Evolutionary conservation across 768 basidiomycete species (phyloP), one percentile per base, ranked within the genome.

Genomic region (Solioccasus polychromus): DNA sequence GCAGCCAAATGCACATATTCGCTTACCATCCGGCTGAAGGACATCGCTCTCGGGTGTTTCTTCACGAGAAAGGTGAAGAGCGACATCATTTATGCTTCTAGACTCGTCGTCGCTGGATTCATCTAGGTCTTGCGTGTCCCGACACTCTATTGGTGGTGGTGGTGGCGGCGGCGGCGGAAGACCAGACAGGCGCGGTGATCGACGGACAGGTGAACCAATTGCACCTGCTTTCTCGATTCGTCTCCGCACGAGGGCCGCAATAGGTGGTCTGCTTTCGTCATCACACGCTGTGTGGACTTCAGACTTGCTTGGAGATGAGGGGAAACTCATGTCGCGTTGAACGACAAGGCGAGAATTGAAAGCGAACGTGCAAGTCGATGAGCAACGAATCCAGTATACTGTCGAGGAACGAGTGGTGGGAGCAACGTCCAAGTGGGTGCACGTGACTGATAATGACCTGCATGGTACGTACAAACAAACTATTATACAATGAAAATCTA

Each of bases 121-220:
- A 8, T 44, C 42, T 15, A 41, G 51, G 37, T 43, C 55, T 35
- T 32, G 58, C 43, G 47, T 36, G 30, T 55, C 47, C 37, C 41
- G 52, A 10, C 8, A 44, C 35, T 42, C 26, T 34, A 39, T 25
- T 62, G 63, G 53, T 30, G 41, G 42, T 35, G 7, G 58, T 29
- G 54, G 53, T 43, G 69, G 61, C n/a, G n/a, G n/a, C n/a, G n/a
- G n/a, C n/a, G n/a, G n/a, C 37, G 62, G 60, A 36, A 71, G 70
- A 40, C 68, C 60, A 29, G 76, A 78, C 26, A 78, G 65, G 48
- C 78, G 70, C 10, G 78, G 70, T 26, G 79, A 82, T 55, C 77
- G 74, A 42, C 76, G 74, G 28, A 73, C 56, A 19, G 71, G 66
- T 18, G 68, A 63, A 58, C 50, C 47, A 55, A 54, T 34, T 45